These are phyloP conservation scores for Henckelia pumila DNA, from an alignment of 257 asterid species.

Conservation along the genomic window DNA sequence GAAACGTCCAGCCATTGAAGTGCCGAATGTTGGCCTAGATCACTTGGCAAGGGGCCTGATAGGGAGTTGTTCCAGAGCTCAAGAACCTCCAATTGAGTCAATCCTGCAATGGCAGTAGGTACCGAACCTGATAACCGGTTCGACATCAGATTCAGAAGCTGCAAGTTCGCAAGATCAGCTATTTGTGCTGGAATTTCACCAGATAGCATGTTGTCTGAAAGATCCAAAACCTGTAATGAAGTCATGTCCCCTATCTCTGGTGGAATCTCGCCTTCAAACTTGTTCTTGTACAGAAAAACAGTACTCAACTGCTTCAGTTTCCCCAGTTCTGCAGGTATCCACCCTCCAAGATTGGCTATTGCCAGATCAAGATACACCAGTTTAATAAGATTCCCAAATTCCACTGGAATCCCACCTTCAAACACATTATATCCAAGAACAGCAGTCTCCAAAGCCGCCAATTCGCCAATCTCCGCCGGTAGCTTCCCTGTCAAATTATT, in stretches of 20 bases:
- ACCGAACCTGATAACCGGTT: conserved; percentile 35
- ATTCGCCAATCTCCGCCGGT: conserved; percentile 36
- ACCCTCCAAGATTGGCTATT: conserved; percentile 34
- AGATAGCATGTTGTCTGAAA: conserved; percentile 39
- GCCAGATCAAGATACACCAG: conserved; percentile 40
- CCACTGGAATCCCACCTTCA: conserved; percentile 36
- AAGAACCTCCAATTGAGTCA: conserved; percentile 30
- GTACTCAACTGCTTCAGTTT: conserved; percentile 25
- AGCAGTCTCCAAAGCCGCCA: conserved; percentile 31
- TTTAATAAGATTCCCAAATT: conserved; percentile 35
- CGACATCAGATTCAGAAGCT: conserved; percentile 38
- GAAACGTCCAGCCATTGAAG: conserved; percentile 50
- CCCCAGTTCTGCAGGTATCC: conserved; percentile 36
- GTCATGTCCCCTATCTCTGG: conserved; percentile 27
- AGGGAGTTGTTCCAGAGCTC: conserved; percentile 46
- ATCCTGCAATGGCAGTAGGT: conserved; percentile 29
- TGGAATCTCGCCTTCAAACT: conserved; percentile 34
- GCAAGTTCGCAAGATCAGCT: conserved; percentile 27
- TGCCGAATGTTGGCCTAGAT: conserved; percentile 43
- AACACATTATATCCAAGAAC: conserved; percentile 38
- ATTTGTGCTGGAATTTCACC: conserved; percentile 39
- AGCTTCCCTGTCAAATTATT: conserved; percentile 34
- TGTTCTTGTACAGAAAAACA: conserved; percentile 38
- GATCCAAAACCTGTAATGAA: conserved; percentile 32
- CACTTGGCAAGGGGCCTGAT: conserved; percentile 36